Base-by-base conservation (phyloP, 2,329 filamentous ascomycete species). In the Trichophyton schoenleinii region DNA sequence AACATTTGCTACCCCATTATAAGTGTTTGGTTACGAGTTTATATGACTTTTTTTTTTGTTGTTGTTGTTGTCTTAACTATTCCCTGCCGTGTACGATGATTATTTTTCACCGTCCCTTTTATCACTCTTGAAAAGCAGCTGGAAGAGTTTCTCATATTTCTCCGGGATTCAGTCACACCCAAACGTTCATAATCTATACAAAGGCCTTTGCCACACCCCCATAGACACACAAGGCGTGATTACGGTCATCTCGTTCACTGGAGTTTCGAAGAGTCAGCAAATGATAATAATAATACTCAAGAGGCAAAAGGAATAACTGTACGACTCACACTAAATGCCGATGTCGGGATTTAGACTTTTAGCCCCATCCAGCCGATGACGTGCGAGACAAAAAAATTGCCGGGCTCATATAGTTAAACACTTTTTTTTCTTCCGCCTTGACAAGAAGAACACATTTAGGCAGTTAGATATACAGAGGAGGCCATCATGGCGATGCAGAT, bases 321-420 rank as follows among this genome's bases (percentile, higher is more conserved):
- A 31, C 28, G 6, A 6, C 5, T 28, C 25, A 28, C 28, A 28
- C 28, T 31, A 25, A 48, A 28, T 36, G 36, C 49, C 49, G 49
- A 55, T 55, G 49, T 55, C 49, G 49, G 28, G 25, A 49, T 36
- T 53, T 55, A 55, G 28, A 55, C 49, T 55, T 55, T 55, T 55
- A 34, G 25, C 38, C 8, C 8, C 36, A 2, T 41, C 38, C 18
- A 42, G 44, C 59, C 59, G 55, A 60, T 60, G 8, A 36, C 22
- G 44, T 60, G 59, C 59, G 59, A 60, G 59, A 36, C 41, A 60
- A 60, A 41, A 55, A 55, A 41, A 20, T 25, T 11, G 2, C n/a
- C 20, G 36, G 13, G 20, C 9, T 38, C 34, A 38, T 36, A 13
- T 18, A 18, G 18, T 18, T 42, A 58, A 58, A 36, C 36, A 31